A percentile compares a stretch with the other conserved stretches of the same genome.
Conservation (phyloP, 2,329 filamentous ascomycete genomes). For the Reticulascus tulasneorum region DNA sequence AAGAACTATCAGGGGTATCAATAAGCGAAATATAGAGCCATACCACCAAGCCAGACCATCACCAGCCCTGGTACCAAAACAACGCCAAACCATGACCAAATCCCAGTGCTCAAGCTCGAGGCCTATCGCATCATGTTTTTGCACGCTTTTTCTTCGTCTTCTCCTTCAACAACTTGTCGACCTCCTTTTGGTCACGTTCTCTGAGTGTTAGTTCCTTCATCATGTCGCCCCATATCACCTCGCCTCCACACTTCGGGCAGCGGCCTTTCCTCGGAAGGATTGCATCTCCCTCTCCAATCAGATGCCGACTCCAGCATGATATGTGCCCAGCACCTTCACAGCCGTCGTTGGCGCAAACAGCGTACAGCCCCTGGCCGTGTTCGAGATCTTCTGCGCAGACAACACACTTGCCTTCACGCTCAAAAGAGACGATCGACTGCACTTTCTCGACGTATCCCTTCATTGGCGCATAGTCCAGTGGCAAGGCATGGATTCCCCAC, state of each 20-base stretch:
- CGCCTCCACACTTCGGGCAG: constrained; percentile 66
- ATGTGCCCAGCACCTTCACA: constrained; percentile 59
- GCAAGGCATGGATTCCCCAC: constrained; percentile 50
- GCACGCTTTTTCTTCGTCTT: constrained; percentile 23
- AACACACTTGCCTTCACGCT: constrained; percentile 51
- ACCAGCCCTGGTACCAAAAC: too few species aligned
- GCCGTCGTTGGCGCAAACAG: constrained; percentile 48
- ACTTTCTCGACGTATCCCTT: constrained; percentile 54
- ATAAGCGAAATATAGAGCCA: too few species aligned
- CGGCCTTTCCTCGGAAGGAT: constrained; percentile 64
- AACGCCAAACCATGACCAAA: too few species aligned
- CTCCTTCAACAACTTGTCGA: constrained; percentile 64
- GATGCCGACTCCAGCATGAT: constrained; percentile 54
- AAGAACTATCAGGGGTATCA: too few species aligned
- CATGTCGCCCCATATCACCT: constrained; percentile 69
- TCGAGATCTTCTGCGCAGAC: constrained; percentile 45
- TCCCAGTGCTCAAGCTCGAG: too few species aligned
- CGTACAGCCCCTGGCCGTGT: constrained; percentile 48
- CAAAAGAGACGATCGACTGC: constrained; percentile 49
- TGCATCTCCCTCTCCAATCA: constrained; percentile 36
- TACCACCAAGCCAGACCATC: too few species aligned
- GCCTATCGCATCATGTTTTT: constrained; percentile 17
- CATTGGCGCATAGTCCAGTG: constrained; percentile 51
- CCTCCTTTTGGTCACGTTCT: constrained; percentile 63
- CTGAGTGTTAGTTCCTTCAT: constrained; percentile 80